Percentiles rank a stretch among this genome's conserved stretches.
phyloP scores from a whole-genome alignment of 495 filamentous ascomycete genomes.

The Chlorociboria aeruginascens region DNA sequence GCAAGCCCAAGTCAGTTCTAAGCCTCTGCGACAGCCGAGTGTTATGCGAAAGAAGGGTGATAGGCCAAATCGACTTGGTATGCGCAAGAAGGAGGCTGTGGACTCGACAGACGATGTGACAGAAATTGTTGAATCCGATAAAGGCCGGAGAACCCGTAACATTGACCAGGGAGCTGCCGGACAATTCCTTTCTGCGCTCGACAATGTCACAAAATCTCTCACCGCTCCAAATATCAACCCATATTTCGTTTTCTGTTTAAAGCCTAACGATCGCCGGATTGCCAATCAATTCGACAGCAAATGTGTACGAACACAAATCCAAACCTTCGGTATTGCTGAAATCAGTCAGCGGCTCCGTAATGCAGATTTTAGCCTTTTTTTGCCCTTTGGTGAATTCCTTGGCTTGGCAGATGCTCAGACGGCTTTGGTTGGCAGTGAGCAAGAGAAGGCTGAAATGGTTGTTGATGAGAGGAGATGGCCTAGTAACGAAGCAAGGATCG shows the following conservation, averaged over 20 bases:
- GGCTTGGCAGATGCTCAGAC: slow-evolving; percentile 75
- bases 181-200: slow-evolving; percentile 81
- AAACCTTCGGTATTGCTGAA: slow-evolving; percentile 92
- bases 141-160: slow-evolving; percentile 27
- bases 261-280: slow-evolving; percentile 93
- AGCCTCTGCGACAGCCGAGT: slow-evolving; percentile 82
- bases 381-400: slow-evolving; percentile 92
- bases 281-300: slow-evolving; percentile 99
- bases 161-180: slow-evolving; percentile 76
- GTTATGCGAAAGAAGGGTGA: slow-evolving; percentile 67
- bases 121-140: slow-evolving; percentile 33
- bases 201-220: slow-evolving; percentile 77
- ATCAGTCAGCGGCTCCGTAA: slow-evolving; percentile 87
- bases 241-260: slow-evolving; percentile 94
- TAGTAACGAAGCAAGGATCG: slow-evolving; percentile 78
- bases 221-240: slow-evolving; percentile 72
- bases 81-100: slow-evolving; percentile 19
- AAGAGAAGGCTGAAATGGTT: slow-evolving; percentile 81
- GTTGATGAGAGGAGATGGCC: slow-evolving; percentile 87
- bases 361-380: slow-evolving; percentile 89
- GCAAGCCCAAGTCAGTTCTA: slow-evolving; percentile 92
- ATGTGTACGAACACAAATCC: slow-evolving; percentile 86
- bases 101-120: slow-evolving; percentile 35
- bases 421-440: slow-evolving; percentile 79
- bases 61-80: slow-evolving; percentile 31